Conservation (phyloP, 129 eudicot species). For the Centella asiatica region DNA sequence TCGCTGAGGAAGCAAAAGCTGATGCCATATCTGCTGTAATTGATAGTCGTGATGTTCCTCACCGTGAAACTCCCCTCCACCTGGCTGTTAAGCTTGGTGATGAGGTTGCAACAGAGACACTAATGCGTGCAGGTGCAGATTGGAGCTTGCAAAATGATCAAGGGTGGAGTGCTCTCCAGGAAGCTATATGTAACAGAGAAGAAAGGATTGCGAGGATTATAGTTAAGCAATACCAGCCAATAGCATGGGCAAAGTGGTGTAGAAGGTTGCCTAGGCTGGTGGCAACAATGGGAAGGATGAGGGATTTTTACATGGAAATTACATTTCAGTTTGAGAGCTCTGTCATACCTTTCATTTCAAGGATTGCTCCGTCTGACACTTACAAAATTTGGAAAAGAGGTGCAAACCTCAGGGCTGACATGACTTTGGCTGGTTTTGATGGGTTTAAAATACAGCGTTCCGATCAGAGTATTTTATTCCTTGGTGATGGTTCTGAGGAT, state of each 20-base stretch:
- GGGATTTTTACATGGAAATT: conserved; percentile 48
- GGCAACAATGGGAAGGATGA: conserved; percentile 35
- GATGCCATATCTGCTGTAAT: conserved; percentile 32
- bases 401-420: conserved; percentile 42
- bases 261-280: conserved; percentile 39
- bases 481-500: conserved; percentile 47
- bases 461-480: conserved; percentile 35
- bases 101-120: conserved; percentile 30
- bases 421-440: conserved; percentile 49
- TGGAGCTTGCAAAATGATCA: conserved; percentile 50
- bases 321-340: conserved; percentile 50
- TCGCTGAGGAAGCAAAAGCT: conserved; percentile 35
- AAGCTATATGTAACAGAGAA: conserved; percentile 38
- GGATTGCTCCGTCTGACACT: conserved; percentile 51
- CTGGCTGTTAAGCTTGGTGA: conserved; percentile 36
- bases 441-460: conserved; percentile 45
- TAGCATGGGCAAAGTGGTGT: conserved; percentile 54
- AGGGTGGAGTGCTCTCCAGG: conserved; percentile 51
- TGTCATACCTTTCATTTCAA: conserved; percentile 40
- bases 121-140: conserved; percentile 43
- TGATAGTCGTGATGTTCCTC: conserved; percentile 41
- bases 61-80: conserved; percentile 44
- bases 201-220: conserved; percentile 35
- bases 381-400: conserved; percentile 49
- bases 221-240: conserved; percentile 36